Conservation (phyloP, 2,329 filamentous ascomycete species). For the Curvularia sp. region DNA sequence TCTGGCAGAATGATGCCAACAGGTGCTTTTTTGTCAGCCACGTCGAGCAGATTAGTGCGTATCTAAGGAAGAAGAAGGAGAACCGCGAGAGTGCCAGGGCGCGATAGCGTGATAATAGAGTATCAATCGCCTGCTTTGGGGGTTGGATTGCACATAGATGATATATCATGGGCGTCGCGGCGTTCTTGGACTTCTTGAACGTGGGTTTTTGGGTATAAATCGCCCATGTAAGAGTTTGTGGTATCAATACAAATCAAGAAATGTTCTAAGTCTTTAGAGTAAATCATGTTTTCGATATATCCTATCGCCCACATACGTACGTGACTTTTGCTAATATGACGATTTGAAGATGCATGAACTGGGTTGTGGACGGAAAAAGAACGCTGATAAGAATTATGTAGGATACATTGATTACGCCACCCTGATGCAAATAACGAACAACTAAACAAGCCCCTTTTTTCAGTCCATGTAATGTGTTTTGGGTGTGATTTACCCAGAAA, state of each 20-base stretch:
- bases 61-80: slow-evolving; percentile 64
- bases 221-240: background rate
- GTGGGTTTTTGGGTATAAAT: background rate
- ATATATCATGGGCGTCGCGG: background rate
- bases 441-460: background rate
- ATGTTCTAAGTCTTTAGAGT: background rate
- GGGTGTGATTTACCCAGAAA: background rate
- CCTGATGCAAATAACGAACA: slow-evolving; percentile 2
- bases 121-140: background rate
- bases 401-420: background rate
- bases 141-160: background rate
- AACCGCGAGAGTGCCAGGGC: slow-evolving; percentile 18
- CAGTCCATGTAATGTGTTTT: background rate
- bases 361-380: background rate
- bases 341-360: background rate
- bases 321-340: background rate
- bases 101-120: background rate
- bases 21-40: slow-evolving; percentile 91
- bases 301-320: background rate
- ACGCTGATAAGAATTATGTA: background rate
- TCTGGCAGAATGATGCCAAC: slow-evolving; percentile 82
- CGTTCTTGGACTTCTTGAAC: too few relatives aligned
- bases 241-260: background rate
- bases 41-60: slow-evolving; percentile 86
- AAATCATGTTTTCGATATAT: background rate